These are phyloP conservation scores for Pisolithus thermaeus DNA, from an alignment of 1,284 basidiomycete species.

Conservation along the genomic window DNA sequence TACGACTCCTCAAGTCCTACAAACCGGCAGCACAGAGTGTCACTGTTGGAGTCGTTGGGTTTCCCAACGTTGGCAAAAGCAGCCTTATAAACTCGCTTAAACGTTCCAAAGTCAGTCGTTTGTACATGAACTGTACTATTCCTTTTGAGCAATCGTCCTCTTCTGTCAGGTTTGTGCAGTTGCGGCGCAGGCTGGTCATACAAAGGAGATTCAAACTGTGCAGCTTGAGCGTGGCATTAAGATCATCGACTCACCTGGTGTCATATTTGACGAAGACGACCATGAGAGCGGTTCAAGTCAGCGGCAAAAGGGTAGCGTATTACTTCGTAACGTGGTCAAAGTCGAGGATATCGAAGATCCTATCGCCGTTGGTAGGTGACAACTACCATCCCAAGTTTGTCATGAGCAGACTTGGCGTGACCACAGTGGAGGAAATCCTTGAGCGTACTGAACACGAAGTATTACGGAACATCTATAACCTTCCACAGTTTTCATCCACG, in stretches of 20 bases:
- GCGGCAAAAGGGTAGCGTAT: slow-evolving; percentile 58
- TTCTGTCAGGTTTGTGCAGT: slow-evolving; percentile 74
- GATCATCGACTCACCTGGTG: slow-evolving; percentile 94
- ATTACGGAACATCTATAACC: slow-evolving; percentile 79
- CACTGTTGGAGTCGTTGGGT: slow-evolving; percentile 93
- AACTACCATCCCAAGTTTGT: neutral
- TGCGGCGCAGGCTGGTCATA: slow-evolving; percentile 94
- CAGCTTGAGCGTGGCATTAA: slow-evolving; percentile 90
- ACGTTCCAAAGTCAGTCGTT: slow-evolving; percentile 62
- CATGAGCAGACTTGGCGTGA: neutral
- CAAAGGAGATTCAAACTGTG: slow-evolving; percentile 90
- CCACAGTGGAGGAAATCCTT: slow-evolving; percentile 79
- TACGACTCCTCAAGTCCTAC: slow-evolving; percentile 90
- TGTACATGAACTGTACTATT: slow-evolving; percentile 13
- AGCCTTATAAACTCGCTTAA: slow-evolving; percentile 94
- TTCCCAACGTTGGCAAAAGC: slow-evolving; percentile 97
- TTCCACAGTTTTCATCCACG: slow-evolving; percentile 68
- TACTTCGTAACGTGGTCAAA: slow-evolving; percentile 90
- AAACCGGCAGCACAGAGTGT: slow-evolving; percentile 71
- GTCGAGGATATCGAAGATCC: slow-evolving; percentile 92
- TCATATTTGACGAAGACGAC: slow-evolving; percentile 81
- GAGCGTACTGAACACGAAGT: slow-evolving; percentile 62
- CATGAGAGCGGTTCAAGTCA: slow-evolving; percentile 44
- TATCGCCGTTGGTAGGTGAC: slow-evolving; percentile 69
- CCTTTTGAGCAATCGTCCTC: slow-evolving; percentile 32